These are phyloP conservation scores for Paramecium octaurelia DNA, from an alignment of 73 alveolate genomes.

Conservation along the genomic window DNA sequence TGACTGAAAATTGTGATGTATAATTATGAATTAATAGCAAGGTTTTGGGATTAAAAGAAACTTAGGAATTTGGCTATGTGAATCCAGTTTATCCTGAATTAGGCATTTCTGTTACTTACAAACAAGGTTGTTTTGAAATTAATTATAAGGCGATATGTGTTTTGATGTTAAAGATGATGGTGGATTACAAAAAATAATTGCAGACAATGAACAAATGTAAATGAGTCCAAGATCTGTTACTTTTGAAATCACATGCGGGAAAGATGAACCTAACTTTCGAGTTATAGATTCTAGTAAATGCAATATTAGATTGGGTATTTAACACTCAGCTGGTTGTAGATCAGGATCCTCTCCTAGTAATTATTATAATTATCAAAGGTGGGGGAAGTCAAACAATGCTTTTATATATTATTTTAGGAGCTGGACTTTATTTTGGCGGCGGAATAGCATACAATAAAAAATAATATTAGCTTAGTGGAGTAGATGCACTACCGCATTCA, in stretches of 20 bases:
- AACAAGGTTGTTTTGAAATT: not conserved
- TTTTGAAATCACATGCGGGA: not conserved
- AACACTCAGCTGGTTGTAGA: constrained; percentile 18
- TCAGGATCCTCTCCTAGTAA: not conserved
- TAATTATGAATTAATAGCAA: not conserved
- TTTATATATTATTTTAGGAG: not conserved
- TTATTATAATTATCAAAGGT: not conserved
- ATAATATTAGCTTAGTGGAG: not conserved
- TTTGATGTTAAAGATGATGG: constrained; percentile 28
- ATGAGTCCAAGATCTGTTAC: constrained; percentile 44
- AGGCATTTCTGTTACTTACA: not conserved
- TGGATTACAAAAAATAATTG: not conserved
- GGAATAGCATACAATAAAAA: constrained; percentile 9
- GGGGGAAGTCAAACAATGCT: not conserved
- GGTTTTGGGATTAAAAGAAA: constrained; percentile 38
- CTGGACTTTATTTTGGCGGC: not conserved
- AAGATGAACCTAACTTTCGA: not conserved
- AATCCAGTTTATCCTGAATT: constrained; percentile 18
- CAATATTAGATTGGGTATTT: not conserved
- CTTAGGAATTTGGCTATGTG: not conserved
- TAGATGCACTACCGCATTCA: not conserved
- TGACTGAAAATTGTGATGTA: constrained; percentile 46
- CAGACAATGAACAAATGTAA: constrained; percentile 37
- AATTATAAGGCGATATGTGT: constrained; percentile 14
- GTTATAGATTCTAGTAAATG: constrained; percentile 11